These are phyloP conservation scores for Xylaria palmicola DNA, from an alignment of 495 filamentous ascomycete species.

Conservation along the genomic window DNA sequence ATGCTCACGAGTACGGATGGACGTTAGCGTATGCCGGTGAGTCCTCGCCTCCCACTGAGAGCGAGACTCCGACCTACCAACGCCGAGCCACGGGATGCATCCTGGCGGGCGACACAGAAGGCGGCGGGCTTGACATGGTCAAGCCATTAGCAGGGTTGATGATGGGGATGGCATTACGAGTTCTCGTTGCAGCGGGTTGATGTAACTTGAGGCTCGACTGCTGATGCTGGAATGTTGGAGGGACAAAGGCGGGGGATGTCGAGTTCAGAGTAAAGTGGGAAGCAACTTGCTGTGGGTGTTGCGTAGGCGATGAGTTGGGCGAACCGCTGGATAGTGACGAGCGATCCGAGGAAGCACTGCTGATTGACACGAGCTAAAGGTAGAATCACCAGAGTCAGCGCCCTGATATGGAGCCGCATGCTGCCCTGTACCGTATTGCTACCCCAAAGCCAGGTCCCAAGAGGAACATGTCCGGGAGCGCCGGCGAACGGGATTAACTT, in stretches of 20 bases:
- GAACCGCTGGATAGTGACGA: conserved; percentile 94
- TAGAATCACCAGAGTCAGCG: conserved; percentile 21
- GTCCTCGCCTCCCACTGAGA: conserved; percentile 27
- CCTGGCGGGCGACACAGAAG: conserved; percentile 81
- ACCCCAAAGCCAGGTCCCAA: not conserved
- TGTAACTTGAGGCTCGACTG: conserved; percentile 69
- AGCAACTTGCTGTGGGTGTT: conserved; percentile 67
- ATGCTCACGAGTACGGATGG: conserved; percentile 31
- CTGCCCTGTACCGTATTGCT: not conserved
- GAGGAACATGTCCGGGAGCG: not conserved
- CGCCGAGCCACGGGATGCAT: conserved; percentile 65
- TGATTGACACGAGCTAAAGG: conserved; percentile 72
- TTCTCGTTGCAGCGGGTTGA: conserved; percentile 81
- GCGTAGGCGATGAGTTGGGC: conserved; percentile 80
- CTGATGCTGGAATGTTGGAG: conserved; percentile 52
- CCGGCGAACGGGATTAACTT: conserved; percentile 46
- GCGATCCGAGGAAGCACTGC: conserved; percentile 89
- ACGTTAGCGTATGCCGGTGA: conserved; percentile 22
- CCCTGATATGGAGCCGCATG: not conserved
- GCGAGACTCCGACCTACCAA: conserved; percentile 45
- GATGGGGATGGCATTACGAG: conserved; percentile 96
- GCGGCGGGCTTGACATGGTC: conserved; percentile 84
- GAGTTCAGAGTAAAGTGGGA: conserved; percentile 78
- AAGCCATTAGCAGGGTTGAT: conserved; percentile 94
- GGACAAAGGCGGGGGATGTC: conserved; percentile 68